Evolutionary conservation across 1,139 yeast species (phyloP).

Genomic region (Barnettozyma hawaiiensis): DNA sequence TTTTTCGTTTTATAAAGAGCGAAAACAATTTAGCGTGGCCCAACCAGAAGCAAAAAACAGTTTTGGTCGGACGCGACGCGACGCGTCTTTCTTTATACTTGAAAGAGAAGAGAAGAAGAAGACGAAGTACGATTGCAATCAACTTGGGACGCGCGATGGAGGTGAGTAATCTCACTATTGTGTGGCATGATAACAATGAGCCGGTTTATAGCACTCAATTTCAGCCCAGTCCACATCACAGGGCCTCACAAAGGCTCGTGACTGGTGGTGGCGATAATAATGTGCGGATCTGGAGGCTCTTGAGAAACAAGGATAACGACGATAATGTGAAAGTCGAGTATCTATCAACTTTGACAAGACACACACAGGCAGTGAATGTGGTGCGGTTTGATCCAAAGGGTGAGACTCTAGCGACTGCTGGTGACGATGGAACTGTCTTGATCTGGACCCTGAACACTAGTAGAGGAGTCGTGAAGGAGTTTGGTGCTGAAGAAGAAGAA

Average conservation of each 20-base stretch:
- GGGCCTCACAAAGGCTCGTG: conserved; percentile 45
- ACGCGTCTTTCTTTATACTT: too few species aligned
- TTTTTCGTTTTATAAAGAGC: too few species aligned
- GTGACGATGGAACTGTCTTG: conserved; percentile 87
- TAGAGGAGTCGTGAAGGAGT: conserved; percentile 48
- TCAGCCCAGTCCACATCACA: conserved; percentile 43
- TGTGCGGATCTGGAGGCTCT: conserved; percentile 48
- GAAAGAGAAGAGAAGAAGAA: too few species aligned
- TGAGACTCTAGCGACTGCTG: conserved; percentile 73
- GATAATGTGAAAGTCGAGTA: conserved; percentile 40
- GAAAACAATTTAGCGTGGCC: background rate
- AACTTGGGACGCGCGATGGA: conserved; percentile 10
- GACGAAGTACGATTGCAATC: too few species aligned
- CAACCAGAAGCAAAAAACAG: background rate
- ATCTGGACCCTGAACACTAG: conserved; percentile 63
- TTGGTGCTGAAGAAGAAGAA: conserved; percentile 44
- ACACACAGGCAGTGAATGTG: conserved; percentile 90
- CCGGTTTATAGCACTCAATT: conserved; percentile 83
- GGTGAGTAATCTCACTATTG: conserved; percentile 10
- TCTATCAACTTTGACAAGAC: conserved; percentile 75
- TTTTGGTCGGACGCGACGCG: too few species aligned
- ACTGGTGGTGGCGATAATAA: conserved; percentile 96
- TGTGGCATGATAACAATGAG: conserved; percentile 75
- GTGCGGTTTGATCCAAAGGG: conserved; percentile 76
- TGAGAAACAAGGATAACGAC: conserved; percentile 25